Evolutionary conservation across 805 yeast genomes (phyloP).

Genomic region (Starmerella stellata): DNA sequence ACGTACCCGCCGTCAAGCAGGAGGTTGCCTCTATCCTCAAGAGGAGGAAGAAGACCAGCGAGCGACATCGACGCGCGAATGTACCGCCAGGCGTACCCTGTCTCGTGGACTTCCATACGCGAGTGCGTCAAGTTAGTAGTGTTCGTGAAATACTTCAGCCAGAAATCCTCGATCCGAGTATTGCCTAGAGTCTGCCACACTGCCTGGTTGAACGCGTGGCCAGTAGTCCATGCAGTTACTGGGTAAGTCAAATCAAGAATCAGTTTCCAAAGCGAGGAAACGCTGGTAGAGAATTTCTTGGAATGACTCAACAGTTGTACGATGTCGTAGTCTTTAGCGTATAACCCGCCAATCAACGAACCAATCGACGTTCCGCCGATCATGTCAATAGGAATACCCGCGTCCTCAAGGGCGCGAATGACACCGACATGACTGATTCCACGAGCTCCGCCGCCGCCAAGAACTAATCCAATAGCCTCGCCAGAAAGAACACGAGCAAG

Average conservation of each 20-base stretch:
- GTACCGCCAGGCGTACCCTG: slow-evolving; percentile 90
- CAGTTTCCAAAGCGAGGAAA: slow-evolving; percentile 74
- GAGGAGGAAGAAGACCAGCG: slow-evolving; percentile 75
- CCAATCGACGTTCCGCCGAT: slow-evolving; percentile 97
- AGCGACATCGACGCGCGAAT: slow-evolving; percentile 91
- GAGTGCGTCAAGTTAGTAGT: slow-evolving; percentile 92
- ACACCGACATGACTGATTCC: slow-evolving; percentile 88
- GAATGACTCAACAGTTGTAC: slow-evolving; percentile 84
- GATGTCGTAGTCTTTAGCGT: slow-evolving; percentile 78
- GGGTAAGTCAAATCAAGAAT: slow-evolving; percentile 78
- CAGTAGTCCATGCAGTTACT: slow-evolving; percentile 84
- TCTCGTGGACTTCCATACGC: slow-evolving; percentile 80
- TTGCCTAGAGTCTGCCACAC: slow-evolving; percentile 95
- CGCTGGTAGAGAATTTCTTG: slow-evolving; percentile 65
- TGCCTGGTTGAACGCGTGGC: slow-evolving; percentile 92
- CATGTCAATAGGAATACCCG: slow-evolving; percentile 82
- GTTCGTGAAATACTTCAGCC: slow-evolving; percentile 77
- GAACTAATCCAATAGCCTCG: slow-evolving; percentile 79
- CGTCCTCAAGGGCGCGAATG: slow-evolving; percentile 73
- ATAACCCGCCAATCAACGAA: slow-evolving; percentile 84
- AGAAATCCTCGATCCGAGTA: slow-evolving; percentile 82
- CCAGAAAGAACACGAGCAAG: slow-evolving; percentile 80
- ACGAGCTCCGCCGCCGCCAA: slow-evolving; percentile 97
- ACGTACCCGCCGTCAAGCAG: slow-evolving; percentile 89
- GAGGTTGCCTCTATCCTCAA: slow-evolving; percentile 83